Percentiles rank a stretch among this genome's conserved stretches.
These are phyloP conservation scores for Aaosphaeria pasadenensis DNA, from an alignment of 2,329 filamentous ascomycete species.

Conservation along the genomic window DNA sequence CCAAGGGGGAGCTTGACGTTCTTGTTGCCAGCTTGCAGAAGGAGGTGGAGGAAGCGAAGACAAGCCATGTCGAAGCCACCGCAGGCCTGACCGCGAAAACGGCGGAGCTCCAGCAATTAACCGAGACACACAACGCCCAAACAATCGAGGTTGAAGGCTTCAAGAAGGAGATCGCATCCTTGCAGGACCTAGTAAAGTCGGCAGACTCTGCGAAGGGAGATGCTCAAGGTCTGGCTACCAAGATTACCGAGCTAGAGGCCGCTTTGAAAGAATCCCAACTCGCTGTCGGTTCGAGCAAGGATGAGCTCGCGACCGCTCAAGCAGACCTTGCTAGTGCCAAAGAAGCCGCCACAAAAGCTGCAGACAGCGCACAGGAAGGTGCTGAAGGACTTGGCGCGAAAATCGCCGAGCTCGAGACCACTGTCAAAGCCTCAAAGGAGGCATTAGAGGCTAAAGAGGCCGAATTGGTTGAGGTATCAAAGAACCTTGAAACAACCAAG, in stretches of 20 bases:
- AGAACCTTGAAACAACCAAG: neutral
- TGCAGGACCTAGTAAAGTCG: conserved; percentile 1
- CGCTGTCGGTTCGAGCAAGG: neutral
- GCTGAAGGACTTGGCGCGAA: conserved; percentile 13
- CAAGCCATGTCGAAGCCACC: neutral
- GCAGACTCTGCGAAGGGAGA: conserved; percentile 1
- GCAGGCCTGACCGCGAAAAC: conserved; percentile 3
- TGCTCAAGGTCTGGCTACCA: neutral
- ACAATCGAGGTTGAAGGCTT: neutral
- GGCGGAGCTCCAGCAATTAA: neutral
- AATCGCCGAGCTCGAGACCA: conserved; percentile 4
- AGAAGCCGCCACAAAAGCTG: neutral
- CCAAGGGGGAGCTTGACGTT: conserved; percentile 7
- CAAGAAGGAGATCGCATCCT: conserved; percentile 1
- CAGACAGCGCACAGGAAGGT: no score
- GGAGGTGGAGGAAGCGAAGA: neutral
- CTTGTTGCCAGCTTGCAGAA: neutral
- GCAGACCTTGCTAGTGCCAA: neutral
- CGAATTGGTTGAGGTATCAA: neutral
- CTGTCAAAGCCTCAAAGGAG: neutral
- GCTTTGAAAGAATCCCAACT: neutral
- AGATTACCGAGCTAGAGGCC: neutral
- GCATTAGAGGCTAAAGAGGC: neutral
- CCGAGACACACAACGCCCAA: neutral
- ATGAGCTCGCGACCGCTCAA: neutral